Percentiles rank a stretch among this genome's conserved stretches.
These are phyloP conservation scores for Luffa aegyptiaca DNA, from an alignment of 306 rosid species.

Conservation along the genomic window DNA sequence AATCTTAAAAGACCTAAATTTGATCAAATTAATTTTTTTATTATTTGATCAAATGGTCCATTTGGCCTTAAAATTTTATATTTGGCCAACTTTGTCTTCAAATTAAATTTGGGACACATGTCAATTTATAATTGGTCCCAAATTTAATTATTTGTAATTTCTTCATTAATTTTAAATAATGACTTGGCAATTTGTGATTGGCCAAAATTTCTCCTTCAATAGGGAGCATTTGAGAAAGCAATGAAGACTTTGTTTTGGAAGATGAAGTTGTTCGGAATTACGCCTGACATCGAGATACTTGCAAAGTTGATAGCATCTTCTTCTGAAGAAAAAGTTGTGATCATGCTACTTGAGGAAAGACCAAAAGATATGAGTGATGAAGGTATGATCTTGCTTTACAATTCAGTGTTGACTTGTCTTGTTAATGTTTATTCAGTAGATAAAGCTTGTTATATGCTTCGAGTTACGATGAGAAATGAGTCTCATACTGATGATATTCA, in stretches of 20 bases:
- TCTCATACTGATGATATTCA: conserved; percentile 13
- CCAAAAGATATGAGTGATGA: conserved; percentile 29
- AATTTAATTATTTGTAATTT: no score
- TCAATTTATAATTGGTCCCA: no score
- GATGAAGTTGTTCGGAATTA: conserved; percentile 56
- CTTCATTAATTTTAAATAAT: no score
- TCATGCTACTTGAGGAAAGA: conserved; percentile 36
- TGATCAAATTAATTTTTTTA: no score
- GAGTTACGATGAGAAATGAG: conserved; percentile 29
- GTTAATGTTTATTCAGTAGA: conserved; percentile 32
- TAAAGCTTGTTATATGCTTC: conserved; percentile 49
- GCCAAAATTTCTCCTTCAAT: no score
- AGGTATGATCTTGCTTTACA: conserved; percentile 39
- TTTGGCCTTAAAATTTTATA: no score
- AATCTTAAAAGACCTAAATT: no score
- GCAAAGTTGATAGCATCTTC: conserved; percentile 36
- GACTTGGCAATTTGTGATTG: no score
- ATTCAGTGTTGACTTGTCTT: conserved; percentile 46
- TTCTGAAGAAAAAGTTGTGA: conserved; percentile 34
- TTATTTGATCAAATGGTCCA: no score
- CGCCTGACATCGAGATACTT: conserved; percentile 37
- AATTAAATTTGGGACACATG: no score
- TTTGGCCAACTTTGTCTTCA: no score
- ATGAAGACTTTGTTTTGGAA: conserved; percentile 30
- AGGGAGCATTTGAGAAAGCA: conserved; percentile 39